Base-by-base conservation (phyloP, 768 basidiomycete genomes). In the Suillus weaverae region DNA sequence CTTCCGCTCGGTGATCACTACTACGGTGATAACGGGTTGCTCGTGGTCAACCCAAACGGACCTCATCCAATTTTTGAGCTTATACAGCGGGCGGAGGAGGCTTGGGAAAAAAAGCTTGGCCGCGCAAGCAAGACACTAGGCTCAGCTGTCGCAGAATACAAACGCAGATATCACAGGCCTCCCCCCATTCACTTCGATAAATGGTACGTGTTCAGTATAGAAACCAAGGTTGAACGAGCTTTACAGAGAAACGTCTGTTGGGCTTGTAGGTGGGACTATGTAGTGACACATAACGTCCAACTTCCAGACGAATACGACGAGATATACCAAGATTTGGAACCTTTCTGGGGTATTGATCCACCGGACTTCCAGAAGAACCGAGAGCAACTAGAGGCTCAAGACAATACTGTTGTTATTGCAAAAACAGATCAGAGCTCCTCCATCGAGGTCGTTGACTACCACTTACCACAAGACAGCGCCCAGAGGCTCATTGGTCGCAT, bases 251-350 rank as follows among this genome's bases (percentile, higher is more conserved):
- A 60, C 10, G n/a, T 16, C 5, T 13, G n/a, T 41, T 35, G 43
- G 26, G 1, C 20, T 33, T 30, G 18, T 18, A 76, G 81, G 81
- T 83, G 81, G 82, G 66, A 74, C 26, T 84, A 80, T 63, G 78
- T 79, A 7, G 71, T 74, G n/a, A 67, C 68, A 59, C 67, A 84
- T 65, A 66, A 75, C 35, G 75, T 83, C 2, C 78, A 75, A 50
- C 73, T 83, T 1, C 79, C 77, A 18, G 83, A 83, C 65, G 82
- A 83, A 62, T 83, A 84, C 55, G 81, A 84, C 69, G 80, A 81
- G 65, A 82, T 83, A 57, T 68, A 73, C 62, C 66, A 71, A 8
- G 75, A 81, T 60, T 64, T 82, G 10, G 73, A 76, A 32, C 76
- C 77, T 0, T 80, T 73, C 68, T 79, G 73, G 73, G 81, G 76